Base-by-base conservation (phyloP, 768 basidiomycete species). In the Dioszegia aurantiaca region DNA sequence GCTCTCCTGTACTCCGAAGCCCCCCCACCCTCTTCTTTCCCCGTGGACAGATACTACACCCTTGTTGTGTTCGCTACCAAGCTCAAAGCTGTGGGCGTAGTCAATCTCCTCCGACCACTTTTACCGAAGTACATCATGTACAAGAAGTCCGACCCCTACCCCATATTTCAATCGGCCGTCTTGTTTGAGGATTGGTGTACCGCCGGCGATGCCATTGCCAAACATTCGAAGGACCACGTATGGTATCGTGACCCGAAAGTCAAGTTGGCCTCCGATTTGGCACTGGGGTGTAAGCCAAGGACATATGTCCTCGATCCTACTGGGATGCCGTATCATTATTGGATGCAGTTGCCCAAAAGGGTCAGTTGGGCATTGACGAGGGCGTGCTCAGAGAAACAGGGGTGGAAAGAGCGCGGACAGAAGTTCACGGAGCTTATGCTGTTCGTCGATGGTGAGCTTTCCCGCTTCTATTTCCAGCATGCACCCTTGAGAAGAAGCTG, bases 291-390 rank as follows among this genome's bases (percentile, higher is more conserved):
- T 40, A 45, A 33, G 41, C 12, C 24, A 17, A 40, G 57, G 28
- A 48, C n/a, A 24, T 51, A 17, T 21, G 23, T 21, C 11, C 41
- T 58, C 16, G 47, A 51, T 27, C 57, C 57, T 3, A 17, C 2
- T 9, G 57, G 44, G 12, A 2, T 58, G 21, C 57, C 57, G 12
- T 58, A 58, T 40, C 57, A 58, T 44, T 51, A 23, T 17, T 58
- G 48, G 47, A 58, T 58, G 57, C 39, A 58, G 31, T 17, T 58
- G 36, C 57, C 57, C 28, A 58, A 58, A 27, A 58, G 44, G 31
- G 36, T 42, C 28, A 30, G 17, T 4, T 58, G 57, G 57, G 57
- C 57, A 11, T 14, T 58, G 27, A 33, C 48, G 2, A 48, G 44
- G 36, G 39, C 46, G 17, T 49, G 48, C 21, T 40, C 39, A 11